Evolutionary conservation across 2,329 filamentous ascomycete genomes (phyloP).

Genomic region (Fusarium temperatum): DNA sequence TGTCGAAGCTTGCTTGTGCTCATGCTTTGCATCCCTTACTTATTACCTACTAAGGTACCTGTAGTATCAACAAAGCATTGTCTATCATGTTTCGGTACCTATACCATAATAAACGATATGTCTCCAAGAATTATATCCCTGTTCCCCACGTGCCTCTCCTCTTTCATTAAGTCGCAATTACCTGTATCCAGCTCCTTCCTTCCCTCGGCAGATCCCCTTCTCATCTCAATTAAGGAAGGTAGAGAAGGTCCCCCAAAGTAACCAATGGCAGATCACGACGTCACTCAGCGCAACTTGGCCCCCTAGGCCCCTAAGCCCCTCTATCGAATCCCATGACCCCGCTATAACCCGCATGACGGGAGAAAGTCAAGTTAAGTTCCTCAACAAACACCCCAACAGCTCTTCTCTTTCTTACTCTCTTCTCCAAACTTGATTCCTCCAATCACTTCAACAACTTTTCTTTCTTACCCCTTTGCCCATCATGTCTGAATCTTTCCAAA

Average conservation of each 20-base stretch:
- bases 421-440: not conserved
- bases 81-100: not conserved
- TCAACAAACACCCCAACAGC: slow-evolving; percentile 37
- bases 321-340: slow-evolving; percentile 35
- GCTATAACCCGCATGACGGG: slow-evolving; percentile 32
- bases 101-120: not conserved
- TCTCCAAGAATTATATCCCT: not conserved
- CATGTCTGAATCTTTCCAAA: slow-evolving; percentile 62
- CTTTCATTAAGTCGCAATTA: not conserved
- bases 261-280: slow-evolving; percentile 29
- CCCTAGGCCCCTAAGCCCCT: slow-evolving; percentile 26
- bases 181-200: not conserved
- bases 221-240: slow-evolving; percentile 4
- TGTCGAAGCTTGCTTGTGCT: not conserved
- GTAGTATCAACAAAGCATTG: not conserved
- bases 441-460: not conserved
- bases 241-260: not conserved
- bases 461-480: slow-evolving; percentile 26
- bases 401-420: slow-evolving; percentile 6
- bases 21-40: not conserved
- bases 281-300: slow-evolving; percentile 22
- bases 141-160: slow-evolving; percentile 19
- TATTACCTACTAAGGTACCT: not conserved
- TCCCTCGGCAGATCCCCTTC: slow-evolving; percentile 14
- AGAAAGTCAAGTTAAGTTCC: slow-evolving; percentile 31